Evolutionary conservation across 768 basidiomycete genomes (phyloP).

Genomic region (Lentinula edodes): DNA sequence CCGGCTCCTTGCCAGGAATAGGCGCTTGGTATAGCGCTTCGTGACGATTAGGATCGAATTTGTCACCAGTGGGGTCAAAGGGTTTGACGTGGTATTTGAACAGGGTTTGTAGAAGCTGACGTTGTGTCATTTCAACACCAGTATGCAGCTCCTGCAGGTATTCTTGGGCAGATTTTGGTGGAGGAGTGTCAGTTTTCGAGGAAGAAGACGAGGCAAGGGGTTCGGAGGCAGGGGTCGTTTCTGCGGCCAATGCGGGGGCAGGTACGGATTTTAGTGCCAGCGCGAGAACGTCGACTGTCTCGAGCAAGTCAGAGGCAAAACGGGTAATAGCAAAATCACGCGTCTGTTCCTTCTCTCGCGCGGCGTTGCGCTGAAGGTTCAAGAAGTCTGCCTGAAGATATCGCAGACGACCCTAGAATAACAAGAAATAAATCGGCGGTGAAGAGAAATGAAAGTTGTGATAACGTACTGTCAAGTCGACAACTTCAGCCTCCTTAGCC

Average conservation of each 20-base stretch:
- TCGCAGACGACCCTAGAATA: slow-evolving; percentile 70
- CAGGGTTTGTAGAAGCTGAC: slow-evolving; percentile 82
- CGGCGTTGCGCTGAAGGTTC: slow-evolving; percentile 89
- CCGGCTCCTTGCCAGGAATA: slow-evolving; percentile 83
- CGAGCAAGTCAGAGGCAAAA: slow-evolving; percentile 86
- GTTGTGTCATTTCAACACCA: slow-evolving; percentile 91
- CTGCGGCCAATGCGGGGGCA: slow-evolving; percentile 29
- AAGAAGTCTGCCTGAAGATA: slow-evolving; percentile 95
- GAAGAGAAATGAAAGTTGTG: background rate
- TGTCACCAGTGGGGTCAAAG: slow-evolving; percentile 88
- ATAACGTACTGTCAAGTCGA: slow-evolving; percentile 75
- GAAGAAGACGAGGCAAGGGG: slow-evolving; percentile 18
- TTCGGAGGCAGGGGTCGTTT: slow-evolving; percentile 17
- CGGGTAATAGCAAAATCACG: slow-evolving; percentile 89
- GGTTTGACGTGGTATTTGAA: slow-evolving; percentile 89
- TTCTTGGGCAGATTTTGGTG: slow-evolving; percentile 50
- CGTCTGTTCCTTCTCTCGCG: slow-evolving; percentile 87
- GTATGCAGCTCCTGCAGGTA: slow-evolving; percentile 69
- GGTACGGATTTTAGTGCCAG: slow-evolving; percentile 82
- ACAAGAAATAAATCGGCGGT: slow-evolving; percentile 6
- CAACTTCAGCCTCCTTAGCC: slow-evolving; percentile 74
- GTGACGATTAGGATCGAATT: slow-evolving; percentile 92
- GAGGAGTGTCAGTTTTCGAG: slow-evolving; percentile 24
- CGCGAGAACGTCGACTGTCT: slow-evolving; percentile 85
- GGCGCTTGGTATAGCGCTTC: slow-evolving; percentile 95